Evolutionary conservation across 108 stramenopile species (phyloP), one percentile per base, ranked within the genome.

Genomic region (Nitzschia putrida): DNA sequence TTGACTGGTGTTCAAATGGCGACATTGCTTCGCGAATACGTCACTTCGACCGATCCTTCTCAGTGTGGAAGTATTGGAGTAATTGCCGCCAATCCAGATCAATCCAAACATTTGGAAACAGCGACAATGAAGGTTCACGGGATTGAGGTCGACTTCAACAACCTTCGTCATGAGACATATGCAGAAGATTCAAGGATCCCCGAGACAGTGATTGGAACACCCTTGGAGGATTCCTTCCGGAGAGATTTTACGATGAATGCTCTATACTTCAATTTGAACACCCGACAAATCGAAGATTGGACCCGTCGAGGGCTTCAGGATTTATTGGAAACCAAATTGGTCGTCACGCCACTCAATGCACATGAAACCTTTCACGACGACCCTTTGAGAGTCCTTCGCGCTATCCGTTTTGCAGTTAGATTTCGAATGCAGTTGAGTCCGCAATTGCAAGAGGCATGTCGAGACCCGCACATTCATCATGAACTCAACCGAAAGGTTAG

Each of bases 71-170:
- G 72, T 55, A 86, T 95, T 21, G 95, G 86, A 9, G 88, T 95
- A 26, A 94, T 92, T 54, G 89, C 96, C 53, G 96, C 97, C 54
- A 99, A 99, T 66, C 99, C 99, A 18, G 85, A 82, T 18, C 97
- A 99, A 80, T 95, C 92, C 16, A 99, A 99, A 80, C 99, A 99
- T 82, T 82, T 99, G 37, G 97, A 99, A 84, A 99, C 99, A 8
- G 99, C 98, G 38, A 90, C 95, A 1, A 85, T 98, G 82, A 84
- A 80, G 22, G 65, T 99, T 6, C 68, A 55, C 59, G 95, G 88
- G 12, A 80, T 95, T 11, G 92, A 93, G 47, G 78, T 97, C 10
- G 99, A 99, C 75, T 94, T 97, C 68, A 89, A 87, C 54, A 95
- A 98, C 67, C 81, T 99, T 0, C 85, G 98, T 4, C 94, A 97